Evolutionary conservation across 164 flowering plant genomes (phyloP), one percentile per base, ranked within the genome.

Genomic region (Protea cynaroides): DNA sequence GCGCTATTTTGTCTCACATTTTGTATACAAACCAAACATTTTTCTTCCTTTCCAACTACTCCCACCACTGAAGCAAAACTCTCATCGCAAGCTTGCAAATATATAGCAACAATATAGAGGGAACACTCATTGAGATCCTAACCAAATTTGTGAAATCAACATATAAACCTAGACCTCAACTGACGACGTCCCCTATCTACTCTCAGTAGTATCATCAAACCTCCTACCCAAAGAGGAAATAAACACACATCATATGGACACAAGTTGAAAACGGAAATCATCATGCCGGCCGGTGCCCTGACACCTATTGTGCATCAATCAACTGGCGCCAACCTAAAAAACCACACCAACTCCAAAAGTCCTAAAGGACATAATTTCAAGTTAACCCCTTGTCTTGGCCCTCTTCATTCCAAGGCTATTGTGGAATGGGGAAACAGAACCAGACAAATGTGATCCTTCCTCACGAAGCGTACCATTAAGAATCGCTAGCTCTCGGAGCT

Each of bases 361-460:
- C 52, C n/a, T 65, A 61, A 17, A 37, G 17, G 25, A 29, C 19
- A 11, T 21, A 44, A 4, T 55, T 49, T 15, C 18, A 19, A 18
- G 18, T 49, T 49, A 90, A 73, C 88, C 94, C 83, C 86, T 79
- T 22, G 98, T 93, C 77, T 93, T 93, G 44, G 98, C 98, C 77
- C 98, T 88, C 77, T 93, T 95, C 95, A 95, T 84, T 9, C 97
- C 97, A 6, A 92, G 92, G 77, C 96, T 92, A 86, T 84, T 86
- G 69, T 91, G 73, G 84, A 89, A 95, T 38, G 98, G 99, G 47
- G 99, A 95, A 0, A 88, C 86, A 12, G 99, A 88, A 43, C 96
- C 90, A n/a, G 96, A 79, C 90, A 90, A 84, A 46, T 88, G 92
- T 18, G 97, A 88, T 53, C 84, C 91, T 70, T 89, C 97, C 52